Evolutionary conservation across 2,329 filamentous ascomycete species (phyloP).

Genomic region (Penicillium sp.): DNA sequence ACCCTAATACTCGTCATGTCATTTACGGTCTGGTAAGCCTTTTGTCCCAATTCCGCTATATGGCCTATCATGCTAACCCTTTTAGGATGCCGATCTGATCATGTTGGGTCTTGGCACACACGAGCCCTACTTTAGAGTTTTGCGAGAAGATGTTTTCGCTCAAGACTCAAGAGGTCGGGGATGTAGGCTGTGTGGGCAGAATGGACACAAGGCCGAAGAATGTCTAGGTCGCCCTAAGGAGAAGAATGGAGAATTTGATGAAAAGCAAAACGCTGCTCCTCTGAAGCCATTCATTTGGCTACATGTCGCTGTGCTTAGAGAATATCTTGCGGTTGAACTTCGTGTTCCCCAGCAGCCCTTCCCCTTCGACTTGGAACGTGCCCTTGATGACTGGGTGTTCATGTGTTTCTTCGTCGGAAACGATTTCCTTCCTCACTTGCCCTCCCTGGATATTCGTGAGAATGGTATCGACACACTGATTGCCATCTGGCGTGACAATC

Average conservation of each 20-base stretch:
- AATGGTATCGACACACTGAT: constrained; percentile 96
- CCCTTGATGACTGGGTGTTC: constrained; percentile 97
- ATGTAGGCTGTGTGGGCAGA: constrained; percentile 88
- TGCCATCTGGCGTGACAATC: constrained; percentile 93
- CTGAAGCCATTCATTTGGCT: constrained; percentile 98
- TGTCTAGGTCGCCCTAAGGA: constrained; percentile 79
- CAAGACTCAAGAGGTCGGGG: constrained; percentile 80
- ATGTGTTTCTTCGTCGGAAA: constrained; percentile 99
- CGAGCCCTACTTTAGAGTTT: constrained; percentile 92
- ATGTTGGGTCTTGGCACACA: constrained; percentile 97
- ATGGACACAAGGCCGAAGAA: constrained; percentile 83
- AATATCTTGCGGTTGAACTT: constrained; percentile 90
- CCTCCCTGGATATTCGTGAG: constrained; percentile 95
- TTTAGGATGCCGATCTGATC: constrained; percentile 86
- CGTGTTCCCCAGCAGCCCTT: constrained; percentile 81
- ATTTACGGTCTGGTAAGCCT: constrained; percentile 76
- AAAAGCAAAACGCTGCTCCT: constrained; percentile 69
- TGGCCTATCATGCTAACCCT: constrained; percentile 22
- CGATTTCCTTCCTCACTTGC: constrained; percentile 95
- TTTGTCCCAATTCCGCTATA: constrained; percentile 1
- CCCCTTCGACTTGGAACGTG: constrained; percentile 88
- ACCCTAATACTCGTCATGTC: constrained; percentile 96
- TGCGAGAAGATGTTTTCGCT: constrained; percentile 95
- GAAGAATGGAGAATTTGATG: constrained; percentile 76
- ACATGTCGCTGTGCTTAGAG: constrained; percentile 84